A percentile compares a stretch with the other conserved stretches of the same genome.
These are phyloP conservation scores for Parafenestella ontariensis DNA, from an alignment of 2,329 filamentous ascomycete genomes.

Conservation along the genomic window DNA sequence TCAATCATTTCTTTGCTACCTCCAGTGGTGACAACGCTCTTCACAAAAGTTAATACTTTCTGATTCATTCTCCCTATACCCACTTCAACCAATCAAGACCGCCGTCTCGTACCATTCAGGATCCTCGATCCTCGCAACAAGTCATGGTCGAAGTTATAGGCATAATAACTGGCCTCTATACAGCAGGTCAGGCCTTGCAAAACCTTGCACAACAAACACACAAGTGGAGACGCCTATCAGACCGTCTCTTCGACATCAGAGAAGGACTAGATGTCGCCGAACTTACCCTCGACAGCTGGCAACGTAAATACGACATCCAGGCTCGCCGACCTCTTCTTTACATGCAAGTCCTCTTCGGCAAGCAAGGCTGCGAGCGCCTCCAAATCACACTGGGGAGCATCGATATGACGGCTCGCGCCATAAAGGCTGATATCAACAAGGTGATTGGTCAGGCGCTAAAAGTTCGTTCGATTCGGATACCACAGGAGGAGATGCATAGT, in stretches of 20 bases:
- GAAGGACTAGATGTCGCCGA: constrained; percentile 27
- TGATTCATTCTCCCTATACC: neutral
- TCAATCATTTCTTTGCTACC: neutral
- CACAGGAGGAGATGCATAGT: constrained; percentile 4
- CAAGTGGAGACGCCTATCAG: constrained; percentile 26
- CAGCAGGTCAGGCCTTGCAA: constrained; percentile 22
- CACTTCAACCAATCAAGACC: neutral
- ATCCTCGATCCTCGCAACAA: neutral
- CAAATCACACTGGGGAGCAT: constrained; percentile 22
- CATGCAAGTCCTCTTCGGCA: constrained; percentile 31
- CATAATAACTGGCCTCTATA: constrained; percentile 22
- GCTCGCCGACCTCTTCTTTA: constrained; percentile 25
- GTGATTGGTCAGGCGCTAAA: constrained; percentile 28
- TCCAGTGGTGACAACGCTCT: neutral
- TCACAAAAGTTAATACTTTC: neutral
- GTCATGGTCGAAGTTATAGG: constrained; percentile 30
- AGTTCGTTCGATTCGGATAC: constrained; percentile 4
- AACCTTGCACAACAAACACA: constrained; percentile 26
- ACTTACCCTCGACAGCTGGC: constrained; percentile 31
- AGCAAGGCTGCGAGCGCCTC: constrained; percentile 26
- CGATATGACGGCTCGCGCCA: constrained; percentile 9
- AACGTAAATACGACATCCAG: constrained; percentile 31
- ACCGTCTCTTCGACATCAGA: constrained; percentile 32
- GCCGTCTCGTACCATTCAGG: neutral
- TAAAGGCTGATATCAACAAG: constrained; percentile 22